Evolutionary conservation across 352 stramenopile species (phyloP).

Genomic region (Phytophthora litchii): DNA sequence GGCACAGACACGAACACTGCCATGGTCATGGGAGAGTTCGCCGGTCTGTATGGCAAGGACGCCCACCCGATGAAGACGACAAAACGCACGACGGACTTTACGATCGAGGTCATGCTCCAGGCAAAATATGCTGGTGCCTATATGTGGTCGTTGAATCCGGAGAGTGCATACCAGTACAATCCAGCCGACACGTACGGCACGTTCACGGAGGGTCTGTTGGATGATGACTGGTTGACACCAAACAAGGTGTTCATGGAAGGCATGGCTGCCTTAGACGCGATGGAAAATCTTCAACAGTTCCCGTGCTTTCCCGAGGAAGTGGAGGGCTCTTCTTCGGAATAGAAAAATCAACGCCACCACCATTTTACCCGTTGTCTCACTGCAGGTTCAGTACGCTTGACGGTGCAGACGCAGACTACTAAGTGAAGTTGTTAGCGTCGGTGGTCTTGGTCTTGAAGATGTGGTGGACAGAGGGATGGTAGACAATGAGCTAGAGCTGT

Average conservation of each 20-base stretch:
- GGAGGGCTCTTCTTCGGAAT: conserved; percentile 15
- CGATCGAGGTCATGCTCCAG: conserved; percentile 64
- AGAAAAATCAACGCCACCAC: conserved; percentile 9
- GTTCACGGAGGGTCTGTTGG: conserved; percentile 63
- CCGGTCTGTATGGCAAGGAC: conserved; percentile 63
- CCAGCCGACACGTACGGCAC: conserved; percentile 54
- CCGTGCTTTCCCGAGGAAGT: conserved; percentile 62
- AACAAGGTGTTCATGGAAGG: conserved; percentile 64
- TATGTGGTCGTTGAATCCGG: conserved; percentile 80
- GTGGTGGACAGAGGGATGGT: conserved; percentile 2
- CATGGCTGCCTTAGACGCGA: conserved; percentile 54
- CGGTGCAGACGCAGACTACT: too few species aligned
- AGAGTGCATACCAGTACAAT: conserved; percentile 78
- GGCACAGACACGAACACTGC: conserved; percentile 40
- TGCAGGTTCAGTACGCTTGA: too few species aligned
- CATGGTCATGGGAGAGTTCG: conserved; percentile 70
- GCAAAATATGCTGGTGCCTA: conserved; percentile 56
- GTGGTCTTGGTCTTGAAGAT: too few species aligned
- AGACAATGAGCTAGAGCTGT: conserved; percentile 13
- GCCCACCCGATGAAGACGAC: conserved; percentile 58
- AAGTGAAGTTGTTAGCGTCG: neutral
- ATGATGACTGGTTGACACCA: conserved; percentile 72
- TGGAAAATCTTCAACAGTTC: conserved; percentile 61
- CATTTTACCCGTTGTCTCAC: too few species aligned
- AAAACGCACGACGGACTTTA: conserved; percentile 63